A percentile compares a stretch with the other conserved stretches of the same genome.
Evolutionary conservation across 371 early-diverging fungal genomes (phyloP).

Genomic region (Syncephalis fuscata): DNA sequence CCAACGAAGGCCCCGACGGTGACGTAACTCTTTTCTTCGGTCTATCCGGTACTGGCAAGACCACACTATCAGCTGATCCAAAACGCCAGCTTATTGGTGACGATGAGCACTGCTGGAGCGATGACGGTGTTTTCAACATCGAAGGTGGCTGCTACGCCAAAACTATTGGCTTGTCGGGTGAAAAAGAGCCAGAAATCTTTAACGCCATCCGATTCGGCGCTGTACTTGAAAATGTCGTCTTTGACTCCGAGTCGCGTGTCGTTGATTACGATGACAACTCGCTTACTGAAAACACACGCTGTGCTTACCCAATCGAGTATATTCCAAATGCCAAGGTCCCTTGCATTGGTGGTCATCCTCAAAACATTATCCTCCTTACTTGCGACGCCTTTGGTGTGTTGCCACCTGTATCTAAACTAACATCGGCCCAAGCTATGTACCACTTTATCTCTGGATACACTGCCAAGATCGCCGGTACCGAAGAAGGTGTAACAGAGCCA

Average conservation of each 20-base stretch:
- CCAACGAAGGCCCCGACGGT: slow-evolving; percentile 81
- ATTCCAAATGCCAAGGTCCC: slow-evolving; percentile 95
- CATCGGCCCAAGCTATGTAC: slow-evolving; percentile 88
- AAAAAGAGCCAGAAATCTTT: slow-evolving; percentile 97
- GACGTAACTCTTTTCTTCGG: slow-evolving; percentile 97
- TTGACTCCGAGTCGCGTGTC: slow-evolving; percentile 57
- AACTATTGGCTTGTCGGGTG: slow-evolving; percentile 81
- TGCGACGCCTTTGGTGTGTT: slow-evolving; percentile 97
- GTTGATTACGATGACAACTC: slow-evolving; percentile 73
- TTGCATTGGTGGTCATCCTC: slow-evolving; percentile 85
- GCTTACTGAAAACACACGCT: slow-evolving; percentile 94
- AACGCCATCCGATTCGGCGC: slow-evolving; percentile 89
- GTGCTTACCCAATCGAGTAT: slow-evolving; percentile 94
- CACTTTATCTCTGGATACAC: slow-evolving; percentile 92
- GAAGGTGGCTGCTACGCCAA: slow-evolving; percentile 99
- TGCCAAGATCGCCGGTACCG: slow-evolving; percentile 92
- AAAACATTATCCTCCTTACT: slow-evolving; percentile 91
- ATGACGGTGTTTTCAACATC: slow-evolving; percentile 91
- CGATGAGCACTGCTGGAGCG: slow-evolving; percentile 98
- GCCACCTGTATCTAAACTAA: slow-evolving; percentile 87
- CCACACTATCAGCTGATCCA: slow-evolving; percentile 92
- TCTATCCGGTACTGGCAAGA: slow-evolving; percentile 95
- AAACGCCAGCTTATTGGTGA: slow-evolving; percentile 89
- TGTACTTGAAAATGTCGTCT: slow-evolving; percentile 90
- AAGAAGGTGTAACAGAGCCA: slow-evolving; percentile 89